Evolutionary conservation across 306 rosid genomes (phyloP), one percentile per base, ranked within the genome.

Genomic region (Calophaca sinica): DNA sequence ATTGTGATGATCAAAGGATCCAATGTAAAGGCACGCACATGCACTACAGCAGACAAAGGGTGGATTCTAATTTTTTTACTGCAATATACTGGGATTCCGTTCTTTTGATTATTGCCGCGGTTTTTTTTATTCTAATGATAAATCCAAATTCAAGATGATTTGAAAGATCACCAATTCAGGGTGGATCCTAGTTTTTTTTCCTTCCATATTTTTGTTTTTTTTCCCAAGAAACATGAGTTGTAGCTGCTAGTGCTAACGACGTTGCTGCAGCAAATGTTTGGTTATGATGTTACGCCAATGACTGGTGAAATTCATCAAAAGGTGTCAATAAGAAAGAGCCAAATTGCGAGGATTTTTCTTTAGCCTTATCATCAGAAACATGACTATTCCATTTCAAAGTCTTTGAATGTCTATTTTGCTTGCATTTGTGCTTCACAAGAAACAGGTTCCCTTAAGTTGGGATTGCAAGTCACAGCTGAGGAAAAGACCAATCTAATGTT

Each of bases 381-480:
- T 20, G 26, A 9, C 5, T 7, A 48, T 6, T 36, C 35, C 1
- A 14, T 20, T 36, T 62, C 62, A 32, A 42, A 63, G 73, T 53
- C n/a, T 44, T 33, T 15, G 68, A 35, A 11, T 33, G 42, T 28
- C 35, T 57, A 46, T n/a, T 38, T 76, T 66, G 60, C 31, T 44
- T 76, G 60, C 29, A 32, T 45, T 55, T 41, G 26, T 6, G 59
- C 41, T 76, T 76, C 62, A 7, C 41, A 4, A 20, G 33, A 65
- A 60, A n/a, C 46, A 42, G 39, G 36, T 38, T 62, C 6, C 33
- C 13, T 31, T 62, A 35, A 49, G 15, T 38, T 46, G 48, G 41
- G 52, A 51, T 51, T 63, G 12, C 64, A 31, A 72, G 5, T 38
- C 32, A 5, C 3, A 58, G 57, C 48, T 28, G 42, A 28, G 35